Base-by-base conservation (phyloP, 371 early-diverging fungal genomes). In the Saksenaea oblongispora region DNA sequence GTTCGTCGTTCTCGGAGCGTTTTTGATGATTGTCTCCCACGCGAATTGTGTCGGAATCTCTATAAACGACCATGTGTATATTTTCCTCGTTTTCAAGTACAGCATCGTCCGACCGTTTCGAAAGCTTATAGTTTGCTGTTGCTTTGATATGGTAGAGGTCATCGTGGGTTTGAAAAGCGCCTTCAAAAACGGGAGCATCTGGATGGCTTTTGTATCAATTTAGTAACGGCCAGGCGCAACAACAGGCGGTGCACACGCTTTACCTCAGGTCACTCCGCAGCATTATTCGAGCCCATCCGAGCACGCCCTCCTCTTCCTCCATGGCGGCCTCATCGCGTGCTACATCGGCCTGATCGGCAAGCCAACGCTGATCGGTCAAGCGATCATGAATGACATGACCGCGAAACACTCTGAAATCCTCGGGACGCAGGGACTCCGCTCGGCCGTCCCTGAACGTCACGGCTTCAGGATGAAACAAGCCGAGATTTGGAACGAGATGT, bases 391-490 rank as follows among this genome's bases (percentile, higher is more conserved):
- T 62, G 0, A 67, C 77, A 47, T 66, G 65, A 7, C 82, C 82
- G 13, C 63, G 71, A 47, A 78, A 81, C 1, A 81, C 75, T 53
- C 79, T 61, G 34, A 64, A 76, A 39, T 81, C 71, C 1, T 75
- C 62, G 11, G 67, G 74, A 13, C 65, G 63, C 0, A 81, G 37
- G 26, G 59, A 60, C 17, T 39, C 56, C 9, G 73, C 64, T 26
- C 59, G 42, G 11, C 75, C 77, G 18, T 69, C 39, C 15, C 41
- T 36, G 34, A 67, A 72, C 54, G 75, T 36, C 11, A 80, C 75
- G 2, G 92, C 91, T 10, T 91, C 78, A 0, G 90, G 86, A 68
- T 93, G 95, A 37, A 94, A 74, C 39, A 95, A 64, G 56, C 90
- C 90, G 36, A 64, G 58, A 76, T 94, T 92, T 36, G 91, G 93